Percentiles rank a stretch among this genome's conserved stretches.
Conservation (phyloP, 1,139 yeast genomes). For the Arxiozyma slooffiae region DNA sequence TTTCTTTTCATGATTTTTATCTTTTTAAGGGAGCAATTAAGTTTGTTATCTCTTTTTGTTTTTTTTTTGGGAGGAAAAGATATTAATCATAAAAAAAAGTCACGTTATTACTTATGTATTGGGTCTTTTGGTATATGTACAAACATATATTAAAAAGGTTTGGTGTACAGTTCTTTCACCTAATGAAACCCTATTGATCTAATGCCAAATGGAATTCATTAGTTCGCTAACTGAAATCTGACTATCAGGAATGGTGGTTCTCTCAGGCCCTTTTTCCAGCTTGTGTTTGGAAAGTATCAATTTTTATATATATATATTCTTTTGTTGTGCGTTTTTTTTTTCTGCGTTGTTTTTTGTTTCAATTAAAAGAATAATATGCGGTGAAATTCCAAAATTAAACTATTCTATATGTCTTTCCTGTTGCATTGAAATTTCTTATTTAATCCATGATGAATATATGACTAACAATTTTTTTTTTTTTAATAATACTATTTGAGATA, state of each 20-base stretch:
- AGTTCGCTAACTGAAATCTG: background rate
- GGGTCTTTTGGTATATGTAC: background rate
- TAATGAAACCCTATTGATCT: conserved; percentile 4
- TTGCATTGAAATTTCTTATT: background rate
- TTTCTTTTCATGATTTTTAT: background rate
- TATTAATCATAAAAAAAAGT: background rate
- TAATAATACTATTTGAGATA: background rate
- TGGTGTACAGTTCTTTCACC: background rate
- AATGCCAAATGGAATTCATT: background rate
- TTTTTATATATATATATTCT: background rate
- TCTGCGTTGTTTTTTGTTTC: background rate
- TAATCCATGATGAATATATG: background rate
- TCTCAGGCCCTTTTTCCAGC: background rate
- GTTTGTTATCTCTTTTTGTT: conserved; percentile 19
- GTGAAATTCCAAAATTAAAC: background rate
- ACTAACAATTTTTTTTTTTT: conserved; percentile 11
- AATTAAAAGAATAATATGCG: background rate
- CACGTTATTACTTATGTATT: background rate
- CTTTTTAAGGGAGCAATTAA: conserved; percentile 14
- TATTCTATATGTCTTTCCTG: background rate
- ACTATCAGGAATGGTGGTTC: background rate
- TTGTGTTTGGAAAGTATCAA: background rate
- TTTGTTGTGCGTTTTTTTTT: background rate
- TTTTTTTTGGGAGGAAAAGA: conserved; percentile 7
- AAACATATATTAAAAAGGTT: background rate